A percentile compares a stretch with the other conserved stretches of the same genome.
These are phyloP conservation scores for Phaeosphaeria sp. DNA, from an alignment of 2,329 filamentous ascomycete genomes.

Conservation along the genomic window DNA sequence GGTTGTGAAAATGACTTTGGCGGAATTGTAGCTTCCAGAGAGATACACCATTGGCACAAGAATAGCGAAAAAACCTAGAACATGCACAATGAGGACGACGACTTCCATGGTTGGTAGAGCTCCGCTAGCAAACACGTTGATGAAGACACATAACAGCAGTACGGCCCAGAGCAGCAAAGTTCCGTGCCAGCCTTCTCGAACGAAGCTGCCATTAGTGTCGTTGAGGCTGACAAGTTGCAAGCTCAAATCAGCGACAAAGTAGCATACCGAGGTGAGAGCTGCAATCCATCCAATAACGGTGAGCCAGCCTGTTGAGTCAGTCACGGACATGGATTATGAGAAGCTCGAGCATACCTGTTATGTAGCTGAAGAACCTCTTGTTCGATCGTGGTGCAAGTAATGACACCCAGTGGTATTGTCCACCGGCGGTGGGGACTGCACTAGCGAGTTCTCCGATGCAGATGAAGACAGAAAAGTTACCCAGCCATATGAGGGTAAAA, in stretches of 20 bases:
- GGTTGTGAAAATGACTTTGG: constrained; percentile 52
- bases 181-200: constrained; percentile 55
- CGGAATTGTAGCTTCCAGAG: constrained; percentile 48
- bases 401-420: constrained; percentile 52
- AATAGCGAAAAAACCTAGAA: constrained; percentile 61
- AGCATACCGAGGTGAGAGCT: constrained; percentile 45
- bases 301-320: constrained; percentile 50
- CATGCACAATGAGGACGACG: constrained; percentile 57
- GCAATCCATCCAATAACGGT: constrained; percentile 55
- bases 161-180: constrained; percentile 59
- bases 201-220: constrained; percentile 46
- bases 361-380: constrained; percentile 55
- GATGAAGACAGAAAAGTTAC: constrained; percentile 47
- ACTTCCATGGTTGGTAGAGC: constrained; percentile 59
- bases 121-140: constrained; percentile 57
- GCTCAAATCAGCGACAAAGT: constrained; percentile 43
- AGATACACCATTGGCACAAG: constrained; percentile 51
- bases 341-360: constrained; percentile 40
- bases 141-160: constrained; percentile 48
- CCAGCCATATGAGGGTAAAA: constrained; percentile 46
- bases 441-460: constrained; percentile 48
- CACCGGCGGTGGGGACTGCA: constrained; percentile 48
- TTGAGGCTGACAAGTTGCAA: constrained; percentile 49
- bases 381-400: constrained; percentile 52
- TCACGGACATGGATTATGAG: not conserved